Evolutionary conservation across 1,139 yeast genomes (phyloP), one percentile per base, ranked within the genome.

Genomic region (Blastobotrys persicus): DNA sequence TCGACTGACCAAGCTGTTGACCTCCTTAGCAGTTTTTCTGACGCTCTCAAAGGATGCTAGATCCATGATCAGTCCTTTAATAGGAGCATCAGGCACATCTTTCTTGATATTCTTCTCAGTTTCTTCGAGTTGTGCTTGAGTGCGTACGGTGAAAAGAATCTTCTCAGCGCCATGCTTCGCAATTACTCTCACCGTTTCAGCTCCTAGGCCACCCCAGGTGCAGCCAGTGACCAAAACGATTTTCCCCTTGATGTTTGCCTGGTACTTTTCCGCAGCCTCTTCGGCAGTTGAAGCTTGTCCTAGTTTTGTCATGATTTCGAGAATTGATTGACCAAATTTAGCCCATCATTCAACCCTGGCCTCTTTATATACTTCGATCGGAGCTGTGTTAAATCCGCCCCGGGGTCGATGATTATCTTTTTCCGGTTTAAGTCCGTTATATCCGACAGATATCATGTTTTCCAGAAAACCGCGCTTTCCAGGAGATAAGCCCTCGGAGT

Each of bases 131-230:
- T 67, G 62, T 53, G 58, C 63, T 11, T 45, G 19, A 7, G 13
- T 67, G 68, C 54, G 72, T 71, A 43, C 54, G 12, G 53, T 26
- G 51, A 70, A 41, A 18, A 70, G 61, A 14, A 71, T 55, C 42
- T 60, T 60, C 16, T 38, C 23, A 19, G 74, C 73, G n/a, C 75
- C 76, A 7, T 74, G 70, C 55, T 72, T 75, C 34, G 73, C 74
- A 32, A 68, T 60, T 1, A 74, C 74, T 46, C 62, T 60, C 37
- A 73, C 75, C 59, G 75, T 70, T 33, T 74, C 71, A 54, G 62
- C 65, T 14, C 78, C 79, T 48, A 75, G 71, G 11, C 78, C 78
- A 44, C 70, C 68, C 38, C 43, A 41, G 23, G 70, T 65, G 19
- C 64, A 59, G 32, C 78, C 78, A 1, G 78, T 73, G 28, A 74